phyloP scores from a whole-genome alignment of 768 basidiomycete genomes.

The Russula sp. region DNA sequence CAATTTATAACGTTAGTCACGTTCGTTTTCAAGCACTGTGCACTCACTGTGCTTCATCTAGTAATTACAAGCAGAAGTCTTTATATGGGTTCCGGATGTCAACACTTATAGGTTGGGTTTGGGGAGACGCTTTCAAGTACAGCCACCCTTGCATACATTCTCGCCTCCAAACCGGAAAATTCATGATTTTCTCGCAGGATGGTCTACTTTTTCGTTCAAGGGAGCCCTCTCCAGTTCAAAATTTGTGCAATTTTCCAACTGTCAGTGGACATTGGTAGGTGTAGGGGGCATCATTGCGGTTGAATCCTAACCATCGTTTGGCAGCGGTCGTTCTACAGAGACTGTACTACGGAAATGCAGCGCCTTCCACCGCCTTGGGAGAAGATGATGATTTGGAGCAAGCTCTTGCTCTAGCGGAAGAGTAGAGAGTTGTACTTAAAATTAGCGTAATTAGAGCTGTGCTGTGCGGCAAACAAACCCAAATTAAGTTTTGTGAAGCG shows the following conservation, averaged over 20 bases:
- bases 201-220: slow-evolving; percentile 73
- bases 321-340: slow-evolving; percentile 72
- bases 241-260: slow-evolving; percentile 82
- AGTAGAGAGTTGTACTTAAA: slow-evolving; percentile 36
- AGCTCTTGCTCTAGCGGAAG: slow-evolving; percentile 63
- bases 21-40: slow-evolving; percentile 12
- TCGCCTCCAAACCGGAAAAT: neutral
- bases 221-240: slow-evolving; percentile 76
- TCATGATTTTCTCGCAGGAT: slow-evolving; percentile 45
- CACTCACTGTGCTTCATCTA: slow-evolving; percentile 34
- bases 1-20: slow-evolving; percentile 66
- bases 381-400: slow-evolving; percentile 71
- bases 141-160: slow-evolving; percentile 28
- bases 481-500: slow-evolving; percentile 19
- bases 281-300: neutral
- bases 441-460: neutral
- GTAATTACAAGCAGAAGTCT: slow-evolving; percentile 76
- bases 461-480: slow-evolving; percentile 26
- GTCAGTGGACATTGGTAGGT: slow-evolving; percentile 71
- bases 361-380: slow-evolving; percentile 51
- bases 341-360: slow-evolving; percentile 65
- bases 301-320: slow-evolving; percentile 23
- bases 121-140: slow-evolving; percentile 84
- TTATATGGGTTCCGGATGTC: slow-evolving; percentile 83
- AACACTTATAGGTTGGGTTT: slow-evolving; percentile 78